Conservation (phyloP, 202 grass and related monocot genomes). For the Elaeis oleifera region DNA sequence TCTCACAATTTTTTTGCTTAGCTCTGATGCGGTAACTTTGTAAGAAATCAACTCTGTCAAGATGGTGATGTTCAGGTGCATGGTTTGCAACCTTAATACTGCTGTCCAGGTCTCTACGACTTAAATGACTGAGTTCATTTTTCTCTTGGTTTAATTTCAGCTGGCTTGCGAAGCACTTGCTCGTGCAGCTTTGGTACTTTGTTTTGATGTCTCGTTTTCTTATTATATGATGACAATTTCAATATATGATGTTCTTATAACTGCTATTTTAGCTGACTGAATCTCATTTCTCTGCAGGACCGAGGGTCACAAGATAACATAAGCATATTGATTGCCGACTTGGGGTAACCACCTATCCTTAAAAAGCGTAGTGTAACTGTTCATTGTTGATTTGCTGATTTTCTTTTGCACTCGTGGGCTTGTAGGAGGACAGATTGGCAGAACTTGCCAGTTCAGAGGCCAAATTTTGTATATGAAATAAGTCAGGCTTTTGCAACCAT, state of each 20-base stretch:
- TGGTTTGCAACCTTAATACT: conserved; percentile 14
- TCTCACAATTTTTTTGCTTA: conserved; percentile 40
- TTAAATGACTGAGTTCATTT: conserved; percentile 9
- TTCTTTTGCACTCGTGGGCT: not conserved
- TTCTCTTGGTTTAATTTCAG: conserved; percentile 40
- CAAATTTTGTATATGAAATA: conserved; percentile 59
- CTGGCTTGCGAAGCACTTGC: conserved; percentile 79
- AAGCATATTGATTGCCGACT: conserved; percentile 91
- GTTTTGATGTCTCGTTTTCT: conserved; percentile 15
- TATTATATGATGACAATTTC: not conserved
- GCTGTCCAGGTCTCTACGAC: not conserved
- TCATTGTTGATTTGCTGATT: too few species aligned
- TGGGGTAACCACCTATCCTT: conserved; percentile 45
- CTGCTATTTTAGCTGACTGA: not conserved
- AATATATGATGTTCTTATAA: not conserved
- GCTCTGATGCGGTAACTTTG: conserved; percentile 65
- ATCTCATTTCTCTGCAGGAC: conserved; percentile 46
- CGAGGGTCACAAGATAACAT: conserved; percentile 78
- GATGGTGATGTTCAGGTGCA: conserved; percentile 94
- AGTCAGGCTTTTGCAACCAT: conserved; percentile 84
- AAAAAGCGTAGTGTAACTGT: too few species aligned
- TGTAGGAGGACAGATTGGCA: conserved; percentile 89
- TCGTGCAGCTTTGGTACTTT: conserved; percentile 55
- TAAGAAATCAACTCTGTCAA: conserved; percentile 81
- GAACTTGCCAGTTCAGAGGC: conserved; percentile 51